Evolutionary conservation across 305 asterid species (phyloP).

Genomic region (Rubia occidens): DNA sequence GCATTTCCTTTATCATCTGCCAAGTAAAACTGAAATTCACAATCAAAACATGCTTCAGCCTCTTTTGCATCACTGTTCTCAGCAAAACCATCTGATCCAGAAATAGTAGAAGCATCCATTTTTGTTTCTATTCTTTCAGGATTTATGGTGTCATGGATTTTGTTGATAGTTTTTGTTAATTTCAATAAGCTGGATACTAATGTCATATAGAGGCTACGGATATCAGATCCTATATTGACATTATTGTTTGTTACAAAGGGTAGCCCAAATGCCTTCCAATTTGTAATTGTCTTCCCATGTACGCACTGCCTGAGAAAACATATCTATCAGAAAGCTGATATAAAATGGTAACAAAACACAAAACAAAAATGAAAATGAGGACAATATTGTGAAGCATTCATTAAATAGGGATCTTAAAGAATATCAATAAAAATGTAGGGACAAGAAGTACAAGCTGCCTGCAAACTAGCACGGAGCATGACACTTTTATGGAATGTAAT

Average conservation of each 20-base stretch:
- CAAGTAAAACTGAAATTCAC: conserved; percentile 49
- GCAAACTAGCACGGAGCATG: conserved; percentile 4
- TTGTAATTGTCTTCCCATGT: conserved; percentile 35
- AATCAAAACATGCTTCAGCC: conserved; percentile 29
- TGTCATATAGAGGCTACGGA: conserved; percentile 40
- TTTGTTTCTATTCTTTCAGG: conserved; percentile 28
- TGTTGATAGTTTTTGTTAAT: conserved; percentile 28
- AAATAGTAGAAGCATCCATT: conserved; percentile 25
- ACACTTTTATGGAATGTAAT: not conserved
- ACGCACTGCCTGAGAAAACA: conserved; percentile 39
- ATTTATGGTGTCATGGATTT: conserved; percentile 23
- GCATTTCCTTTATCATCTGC: conserved; percentile 57
- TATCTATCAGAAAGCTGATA: conserved; percentile 19
- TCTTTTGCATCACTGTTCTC: conserved; percentile 36
- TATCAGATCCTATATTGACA: conserved; percentile 52
- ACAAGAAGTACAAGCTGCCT: not conserved
- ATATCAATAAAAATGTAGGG: not conserved
- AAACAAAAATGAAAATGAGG: not conserved
- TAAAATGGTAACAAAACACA: conserved; percentile 11
- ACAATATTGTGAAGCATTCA: not conserved
- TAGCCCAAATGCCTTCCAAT: conserved; percentile 64
- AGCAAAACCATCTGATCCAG: conserved; percentile 29
- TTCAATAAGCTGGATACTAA: conserved; percentile 52
- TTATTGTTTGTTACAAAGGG: conserved; percentile 51
- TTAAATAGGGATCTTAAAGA: not conserved